Evolutionary conservation across 495 filamentous ascomycete genomes (phyloP), one percentile per base, ranked within the genome.

Genomic region (Massariosphaeria phaeospora): DNA sequence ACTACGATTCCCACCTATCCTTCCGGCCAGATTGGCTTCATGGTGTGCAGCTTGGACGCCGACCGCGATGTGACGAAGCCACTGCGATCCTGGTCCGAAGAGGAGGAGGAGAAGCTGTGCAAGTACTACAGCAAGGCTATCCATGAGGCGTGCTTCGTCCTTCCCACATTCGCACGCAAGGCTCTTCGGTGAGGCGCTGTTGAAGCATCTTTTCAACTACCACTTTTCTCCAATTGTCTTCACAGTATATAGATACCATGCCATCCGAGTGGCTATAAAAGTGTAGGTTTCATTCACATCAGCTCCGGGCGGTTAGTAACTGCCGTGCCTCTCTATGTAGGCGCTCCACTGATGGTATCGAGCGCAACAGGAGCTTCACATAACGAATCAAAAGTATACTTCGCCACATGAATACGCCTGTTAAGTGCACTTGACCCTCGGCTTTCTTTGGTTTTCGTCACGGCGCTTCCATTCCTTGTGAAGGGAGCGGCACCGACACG

Each of bases 1-100:
- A 97, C 94, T 63, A 96, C 91, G 66, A 99, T 97, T 75, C 94
- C 94, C 51, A 99, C 94, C 67, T 99, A 99, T 79, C 94, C 94
- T 52, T 93, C 88, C 52, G 94, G 94, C 70, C 91, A 96, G 78
- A 99, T 99, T 68, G 94, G 94, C 70, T 99, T 97, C 83, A 95
- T 97, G 89, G 88, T 99, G 60, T 97, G 93, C 83, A 86, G 78
- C 83, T 97, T 97, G 82, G 93, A 97, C 67, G 76, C 81, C 62
- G 79, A 69, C 60, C 82, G 84, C 67, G 82, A 99, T 73, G 80
- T 97, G 52, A 84, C 76, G 66, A 84, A 82, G 71, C 94, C 94
- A 31, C 59, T 96, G 25, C 84, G 94, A 64, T 72, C 71, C 48
- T 93, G 86, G 82, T 73, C 79, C 47, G 70, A 75, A 53, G 90